Percentiles rank a stretch among this genome's conserved stretches.
Conservation (phyloP, 805 yeast genomes). For the Teunomyces pallodes region DNA sequence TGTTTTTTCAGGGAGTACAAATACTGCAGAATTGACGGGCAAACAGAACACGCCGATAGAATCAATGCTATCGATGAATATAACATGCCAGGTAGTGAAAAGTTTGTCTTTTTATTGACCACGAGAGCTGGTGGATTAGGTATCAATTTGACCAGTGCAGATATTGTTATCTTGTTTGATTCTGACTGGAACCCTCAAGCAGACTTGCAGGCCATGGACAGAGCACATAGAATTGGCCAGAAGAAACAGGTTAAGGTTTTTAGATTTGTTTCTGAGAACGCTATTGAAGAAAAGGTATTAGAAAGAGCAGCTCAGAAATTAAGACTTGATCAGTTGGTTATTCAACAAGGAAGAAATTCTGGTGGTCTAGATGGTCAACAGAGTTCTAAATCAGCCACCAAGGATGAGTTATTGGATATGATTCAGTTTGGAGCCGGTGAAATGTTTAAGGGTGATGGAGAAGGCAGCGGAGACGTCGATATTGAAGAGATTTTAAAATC, state of each 20-base stretch:
- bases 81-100: conserved; percentile 69
- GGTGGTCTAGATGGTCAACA: conserved; percentile 32
- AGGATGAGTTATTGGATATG: conserved; percentile 76
- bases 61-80: conserved; percentile 74
- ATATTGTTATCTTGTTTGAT: conserved; percentile 70
- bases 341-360: conserved; percentile 65
- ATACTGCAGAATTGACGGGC: conserved; percentile 81
- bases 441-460: conserved; percentile 41
- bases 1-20: conserved; percentile 65
- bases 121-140: conserved; percentile 92
- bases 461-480: conserved; percentile 40
- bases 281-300: conserved; percentile 78
- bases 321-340: conserved; percentile 76
- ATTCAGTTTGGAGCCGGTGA: conserved; percentile 81
- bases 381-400: conserved; percentile 44
- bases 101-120: conserved; percentile 72
- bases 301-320: conserved; percentile 81
- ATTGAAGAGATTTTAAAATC: conserved; percentile 58
- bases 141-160: conserved; percentile 78
- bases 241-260: conserved; percentile 79
- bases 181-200: conserved; percentile 92
- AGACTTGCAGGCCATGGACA: conserved; percentile 85
- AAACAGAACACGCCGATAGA: conserved; percentile 76
- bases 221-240: conserved; percentile 88
- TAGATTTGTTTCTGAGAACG: conserved; percentile 75